phyloP scores from a whole-genome alignment of 225 moss, liverwort and hornwort genomes.

The Bryoerythrophyllum caledonicum region DNA sequence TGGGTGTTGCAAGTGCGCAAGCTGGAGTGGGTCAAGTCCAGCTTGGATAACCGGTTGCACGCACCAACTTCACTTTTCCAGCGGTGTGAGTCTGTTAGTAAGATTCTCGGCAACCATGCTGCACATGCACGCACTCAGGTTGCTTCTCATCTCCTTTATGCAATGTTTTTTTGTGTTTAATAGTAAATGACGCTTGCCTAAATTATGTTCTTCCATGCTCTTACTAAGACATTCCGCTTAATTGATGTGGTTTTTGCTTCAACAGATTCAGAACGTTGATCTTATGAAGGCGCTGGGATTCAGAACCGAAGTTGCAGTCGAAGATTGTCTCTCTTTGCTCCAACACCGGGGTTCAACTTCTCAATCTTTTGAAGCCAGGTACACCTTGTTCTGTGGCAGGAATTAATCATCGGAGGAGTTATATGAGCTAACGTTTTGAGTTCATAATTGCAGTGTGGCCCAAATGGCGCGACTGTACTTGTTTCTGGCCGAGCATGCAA shows the following conservation, averaged over 20 bases:
- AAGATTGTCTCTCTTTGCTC: constrained; percentile 70
- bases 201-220: background rate
- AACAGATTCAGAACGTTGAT: constrained; percentile 65
- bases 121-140: constrained; percentile 61
- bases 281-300: constrained; percentile 71
- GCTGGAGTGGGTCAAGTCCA: constrained; percentile 69
- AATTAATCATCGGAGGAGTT: background rate
- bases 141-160: constrained; percentile 1
- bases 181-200: constrained; percentile 1
- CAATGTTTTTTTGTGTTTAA: background rate
- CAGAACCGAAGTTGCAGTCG: constrained; percentile 66
- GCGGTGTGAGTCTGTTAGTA: constrained; percentile 66
- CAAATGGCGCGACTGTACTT: constrained; percentile 82
- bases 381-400: background rate
- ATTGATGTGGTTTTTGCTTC: background rate
- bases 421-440: constrained; percentile 11
- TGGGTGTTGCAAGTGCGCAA: constrained; percentile 67
- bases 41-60: constrained; percentile 67
- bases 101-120: constrained; percentile 69
- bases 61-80: constrained; percentile 64
- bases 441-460: constrained; percentile 59
- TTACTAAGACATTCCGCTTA: constrained; percentile 2
- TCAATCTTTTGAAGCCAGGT: constrained; percentile 72
- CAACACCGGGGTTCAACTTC: constrained; percentile 49
- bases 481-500: constrained; percentile 59